These are phyloP conservation scores for Paralagenidium karlingii DNA, from an alignment of 352 stramenopile species.

Conservation along the genomic window DNA sequence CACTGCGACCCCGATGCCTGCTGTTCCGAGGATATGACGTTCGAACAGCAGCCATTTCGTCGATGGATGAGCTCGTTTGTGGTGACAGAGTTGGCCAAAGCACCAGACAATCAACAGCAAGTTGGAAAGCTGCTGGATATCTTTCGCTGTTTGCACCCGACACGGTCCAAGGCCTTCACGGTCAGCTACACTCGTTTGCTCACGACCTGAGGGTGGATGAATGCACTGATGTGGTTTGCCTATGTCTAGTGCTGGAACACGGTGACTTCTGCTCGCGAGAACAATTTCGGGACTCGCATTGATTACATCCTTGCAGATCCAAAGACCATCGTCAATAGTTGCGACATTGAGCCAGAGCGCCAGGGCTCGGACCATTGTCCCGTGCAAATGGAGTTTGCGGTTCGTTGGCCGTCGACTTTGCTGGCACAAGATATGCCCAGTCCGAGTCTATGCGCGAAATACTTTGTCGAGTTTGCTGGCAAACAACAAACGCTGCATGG, in stretches of 20 bases:
- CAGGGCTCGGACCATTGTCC: conserved; percentile 72
- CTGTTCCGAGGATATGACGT: conserved; percentile 18
- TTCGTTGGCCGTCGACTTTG: conserved; percentile 19
- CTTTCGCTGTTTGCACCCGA: conserved; percentile 72
- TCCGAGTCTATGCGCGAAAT: conserved; percentile 47
- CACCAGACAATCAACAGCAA: conserved; percentile 2
- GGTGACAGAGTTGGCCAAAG: conserved; percentile 2
- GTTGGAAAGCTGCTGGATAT: conserved; percentile 42
- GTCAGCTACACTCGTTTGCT: conserved; percentile 13
- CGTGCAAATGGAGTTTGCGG: conserved; percentile 27
- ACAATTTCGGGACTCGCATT: conserved; percentile 86
- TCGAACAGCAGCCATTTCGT: conserved; percentile 48
- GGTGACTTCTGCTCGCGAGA: conserved; percentile 68
- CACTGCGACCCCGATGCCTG: conserved; percentile 43
- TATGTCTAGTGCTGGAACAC: conserved; percentile 72
- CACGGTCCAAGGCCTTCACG: conserved; percentile 64
- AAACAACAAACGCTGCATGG: conserved; percentile 34
- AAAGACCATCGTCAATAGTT: conserved; percentile 12
- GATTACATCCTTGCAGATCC: conserved; percentile 83
- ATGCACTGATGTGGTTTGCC: too few relatives aligned
- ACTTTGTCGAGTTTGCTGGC: conserved; percentile 63
- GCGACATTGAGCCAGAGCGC: conserved; percentile 28
- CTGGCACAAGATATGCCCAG: conserved; percentile 4
- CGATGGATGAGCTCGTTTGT: conserved; percentile 55
- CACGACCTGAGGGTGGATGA: neutral